These are phyloP conservation scores for Emmonsia crescens DNA, from an alignment of 2,329 filamentous ascomycete species.

Conservation along the genomic window DNA sequence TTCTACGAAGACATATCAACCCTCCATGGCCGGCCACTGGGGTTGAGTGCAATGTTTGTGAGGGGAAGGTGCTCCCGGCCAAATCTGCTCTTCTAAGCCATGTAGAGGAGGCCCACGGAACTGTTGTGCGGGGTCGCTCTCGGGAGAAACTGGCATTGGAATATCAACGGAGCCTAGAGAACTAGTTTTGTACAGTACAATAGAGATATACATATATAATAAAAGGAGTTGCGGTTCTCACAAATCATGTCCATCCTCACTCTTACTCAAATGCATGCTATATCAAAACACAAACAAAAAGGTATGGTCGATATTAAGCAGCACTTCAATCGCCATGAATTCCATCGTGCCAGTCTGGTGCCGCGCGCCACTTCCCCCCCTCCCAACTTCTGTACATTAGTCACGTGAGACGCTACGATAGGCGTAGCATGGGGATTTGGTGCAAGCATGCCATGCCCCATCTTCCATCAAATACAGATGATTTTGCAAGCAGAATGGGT, in stretches of 20 bases:
- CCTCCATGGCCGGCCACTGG: constrained; percentile 12
- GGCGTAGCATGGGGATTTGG: background rate
- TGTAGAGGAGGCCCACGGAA: constrained; percentile 7
- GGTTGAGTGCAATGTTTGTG: constrained; percentile 14
- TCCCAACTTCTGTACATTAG: too few relatives aligned
- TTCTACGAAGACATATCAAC: constrained; percentile 14
- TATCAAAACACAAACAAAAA: background rate
- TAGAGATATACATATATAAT: background rate
- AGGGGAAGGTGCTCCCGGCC: constrained; percentile 8
- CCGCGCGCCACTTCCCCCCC: too few relatives aligned
- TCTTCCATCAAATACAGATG: background rate
- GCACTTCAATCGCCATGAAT: too few relatives aligned
- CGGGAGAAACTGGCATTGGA: constrained; percentile 7
- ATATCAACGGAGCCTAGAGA: constrained; percentile 4
- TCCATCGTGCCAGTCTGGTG: too few relatives aligned
- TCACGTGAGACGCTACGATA: background rate
- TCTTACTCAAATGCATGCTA: constrained; percentile 1
- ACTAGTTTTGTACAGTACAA: background rate
- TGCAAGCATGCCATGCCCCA: background rate
- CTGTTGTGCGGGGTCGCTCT: constrained; percentile 11
- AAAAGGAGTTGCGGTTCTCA: background rate
- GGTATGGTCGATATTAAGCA: too few relatives aligned
- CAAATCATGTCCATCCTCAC: background rate
- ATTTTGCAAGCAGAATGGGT: constrained; percentile 2
- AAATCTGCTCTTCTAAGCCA: constrained; percentile 16